These are phyloP conservation scores for Lippia alba DNA, from an alignment of 305 asterid species.

Conservation along the genomic window DNA sequence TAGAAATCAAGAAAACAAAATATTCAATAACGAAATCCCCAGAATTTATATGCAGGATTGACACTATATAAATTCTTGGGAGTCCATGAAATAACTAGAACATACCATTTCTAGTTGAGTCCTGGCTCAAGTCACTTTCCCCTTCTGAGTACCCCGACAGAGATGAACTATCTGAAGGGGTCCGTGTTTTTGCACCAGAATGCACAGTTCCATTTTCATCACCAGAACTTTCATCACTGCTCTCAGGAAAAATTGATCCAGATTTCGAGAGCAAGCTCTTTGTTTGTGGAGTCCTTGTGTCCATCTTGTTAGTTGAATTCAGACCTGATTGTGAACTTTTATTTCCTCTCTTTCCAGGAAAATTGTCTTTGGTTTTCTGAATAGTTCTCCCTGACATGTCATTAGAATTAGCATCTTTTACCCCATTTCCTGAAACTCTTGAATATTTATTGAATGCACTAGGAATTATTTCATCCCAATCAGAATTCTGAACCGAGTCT, in stretches of 20 bases:
- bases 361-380: conserved; percentile 35
- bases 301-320: conserved; percentile 37
- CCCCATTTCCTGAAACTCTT: conserved; percentile 32
- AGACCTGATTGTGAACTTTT: conserved; percentile 34
- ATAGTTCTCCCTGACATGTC: conserved; percentile 37
- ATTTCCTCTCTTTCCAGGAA: conserved; percentile 35
- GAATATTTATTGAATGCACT: conserved; percentile 29
- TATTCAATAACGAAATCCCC: background rate
- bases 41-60: background rate
- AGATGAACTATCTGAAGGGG: conserved; percentile 64
- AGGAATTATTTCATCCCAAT: conserved; percentile 22
- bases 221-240: conserved; percentile 57
- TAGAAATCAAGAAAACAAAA: conserved; percentile 24
- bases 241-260: conserved; percentile 50
- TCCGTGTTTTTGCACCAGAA: conserved; percentile 48
- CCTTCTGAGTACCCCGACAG: conserved; percentile 54
- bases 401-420: conserved; percentile 32
- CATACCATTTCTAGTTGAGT: conserved; percentile 60
- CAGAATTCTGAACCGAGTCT: conserved; percentile 34
- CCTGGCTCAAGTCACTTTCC: conserved; percentile 60
- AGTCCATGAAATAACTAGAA: background rate
- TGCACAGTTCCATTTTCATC: conserved; percentile 53
- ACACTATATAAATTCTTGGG: conserved; percentile 4
- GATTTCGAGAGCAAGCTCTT: conserved; percentile 49
- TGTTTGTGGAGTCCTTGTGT: conserved; percentile 41